These are phyloP conservation scores for Kondoa malvinella DNA, from an alignment of 768 basidiomycete species.

Conservation along the genomic window DNA sequence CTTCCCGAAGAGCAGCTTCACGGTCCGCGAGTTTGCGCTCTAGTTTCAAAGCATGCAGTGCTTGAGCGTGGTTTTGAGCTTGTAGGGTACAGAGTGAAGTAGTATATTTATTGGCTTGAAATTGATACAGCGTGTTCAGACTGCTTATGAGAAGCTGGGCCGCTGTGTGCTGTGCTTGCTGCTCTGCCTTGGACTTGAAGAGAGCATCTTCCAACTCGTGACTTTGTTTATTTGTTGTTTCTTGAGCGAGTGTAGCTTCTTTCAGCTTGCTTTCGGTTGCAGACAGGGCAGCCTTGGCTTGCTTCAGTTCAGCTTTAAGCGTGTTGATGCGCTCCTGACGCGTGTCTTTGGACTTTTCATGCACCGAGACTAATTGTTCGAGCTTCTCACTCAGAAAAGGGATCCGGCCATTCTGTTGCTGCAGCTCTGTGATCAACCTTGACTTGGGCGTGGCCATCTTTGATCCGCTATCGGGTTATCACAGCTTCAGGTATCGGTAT, in stretches of 20 bases:
- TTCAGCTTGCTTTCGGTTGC: no score
- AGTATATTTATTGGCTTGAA: not conserved
- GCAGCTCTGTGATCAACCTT: not conserved
- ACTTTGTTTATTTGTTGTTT: not conserved
- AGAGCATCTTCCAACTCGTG: not conserved
- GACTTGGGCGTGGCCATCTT: not conserved
- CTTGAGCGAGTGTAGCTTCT: no score
- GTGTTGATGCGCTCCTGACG: not conserved
- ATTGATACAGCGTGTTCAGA: not conserved
- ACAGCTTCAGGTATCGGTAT: no score
- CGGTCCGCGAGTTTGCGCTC: slow-evolving; percentile 3
- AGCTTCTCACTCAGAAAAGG: not conserved
- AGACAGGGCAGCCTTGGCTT: not conserved
- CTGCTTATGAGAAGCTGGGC: not conserved
- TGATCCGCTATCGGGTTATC: not conserved
- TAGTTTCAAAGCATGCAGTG: not conserved
- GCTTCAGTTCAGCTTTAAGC: not conserved
- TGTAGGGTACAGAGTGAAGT: not conserved
- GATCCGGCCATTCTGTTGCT: not conserved
- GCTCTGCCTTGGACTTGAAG: not conserved
- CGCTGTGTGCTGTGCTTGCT: not conserved
- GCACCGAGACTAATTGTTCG: not conserved
- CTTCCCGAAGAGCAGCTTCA: not conserved
- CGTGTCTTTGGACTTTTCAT: not conserved
- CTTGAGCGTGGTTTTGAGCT: not conserved